Percentiles rank a stretch among this genome's conserved stretches.
Evolutionary conservation across 2,329 filamentous ascomycete species (phyloP).

Genomic region (Stylonectria norvegica): DNA sequence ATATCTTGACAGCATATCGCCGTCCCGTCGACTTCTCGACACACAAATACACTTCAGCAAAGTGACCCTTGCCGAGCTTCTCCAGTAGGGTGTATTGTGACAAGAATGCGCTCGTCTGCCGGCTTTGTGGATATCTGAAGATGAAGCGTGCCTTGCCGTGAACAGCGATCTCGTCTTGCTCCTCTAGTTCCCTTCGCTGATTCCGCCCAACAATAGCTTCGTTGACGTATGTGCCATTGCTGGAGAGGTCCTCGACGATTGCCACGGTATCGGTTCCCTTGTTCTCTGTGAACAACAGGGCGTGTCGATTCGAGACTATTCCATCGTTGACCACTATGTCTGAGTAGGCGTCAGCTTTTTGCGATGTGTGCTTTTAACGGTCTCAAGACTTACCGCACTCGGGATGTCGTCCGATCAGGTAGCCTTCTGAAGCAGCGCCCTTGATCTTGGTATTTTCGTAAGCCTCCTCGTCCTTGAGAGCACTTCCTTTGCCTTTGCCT

Average conservation of each 20-base stretch:
- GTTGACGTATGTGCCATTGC: constrained; percentile 95
- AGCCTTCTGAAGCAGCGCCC: constrained; percentile 71
- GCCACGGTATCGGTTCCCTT: constrained; percentile 60
- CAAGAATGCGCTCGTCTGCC: constrained; percentile 72
- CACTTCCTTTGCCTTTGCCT: constrained; percentile 45
- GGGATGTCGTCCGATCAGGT: constrained; percentile 85
- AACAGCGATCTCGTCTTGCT: constrained; percentile 87
- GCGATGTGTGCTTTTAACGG: not conserved
- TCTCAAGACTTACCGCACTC: constrained; percentile 71
- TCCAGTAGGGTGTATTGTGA: constrained; percentile 83
- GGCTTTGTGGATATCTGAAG: constrained; percentile 80
- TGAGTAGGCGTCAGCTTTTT: constrained; percentile 15
- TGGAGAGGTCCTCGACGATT: constrained; percentile 88
- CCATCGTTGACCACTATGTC: constrained; percentile 73
- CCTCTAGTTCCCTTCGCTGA: constrained; percentile 80
- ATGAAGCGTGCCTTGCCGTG: constrained; percentile 82
- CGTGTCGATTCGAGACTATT: constrained; percentile 85
- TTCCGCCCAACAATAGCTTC: constrained; percentile 88
- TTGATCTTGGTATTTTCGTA: constrained; percentile 62
- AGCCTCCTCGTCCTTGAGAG: constrained; percentile 52
- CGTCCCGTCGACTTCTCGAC: constrained; percentile 80
- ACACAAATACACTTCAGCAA: constrained; percentile 89
- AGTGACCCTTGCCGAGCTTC: constrained; percentile 90
- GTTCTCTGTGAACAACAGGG: constrained; percentile 62
- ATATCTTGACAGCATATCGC: constrained; percentile 89